Percentiles rank a stretch among this genome's conserved stretches.
Conservation (phyloP, 371 early-diverging fungal genomes). For the Lichtheimia hyalospora region DNA sequence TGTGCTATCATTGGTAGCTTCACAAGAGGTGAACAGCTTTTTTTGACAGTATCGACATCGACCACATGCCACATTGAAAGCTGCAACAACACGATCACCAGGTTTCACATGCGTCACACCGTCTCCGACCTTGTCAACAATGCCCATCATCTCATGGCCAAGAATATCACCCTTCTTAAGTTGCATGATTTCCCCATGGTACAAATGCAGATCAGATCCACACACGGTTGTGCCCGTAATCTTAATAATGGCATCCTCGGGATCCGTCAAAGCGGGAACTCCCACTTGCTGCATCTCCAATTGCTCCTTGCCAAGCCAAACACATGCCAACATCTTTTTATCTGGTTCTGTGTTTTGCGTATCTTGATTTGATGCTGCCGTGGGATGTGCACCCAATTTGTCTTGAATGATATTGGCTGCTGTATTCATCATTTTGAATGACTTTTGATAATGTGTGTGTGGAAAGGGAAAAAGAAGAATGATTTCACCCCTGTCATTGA, state of each 20-base stretch:
- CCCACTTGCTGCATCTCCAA: conserved; percentile 42
- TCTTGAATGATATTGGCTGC: conserved; percentile 46
- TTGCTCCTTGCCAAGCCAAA: conserved; percentile 48
- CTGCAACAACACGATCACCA: conserved; percentile 56
- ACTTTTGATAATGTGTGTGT: no score
- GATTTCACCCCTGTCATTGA: no score
- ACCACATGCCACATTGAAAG: conserved; percentile 62
- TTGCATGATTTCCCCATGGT: conserved; percentile 56
- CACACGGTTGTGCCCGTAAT: conserved; percentile 61
- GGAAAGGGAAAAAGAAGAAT: no score
- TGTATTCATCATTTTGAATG: conserved; percentile 28
- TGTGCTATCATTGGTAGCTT: conserved; percentile 52
- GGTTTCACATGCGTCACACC: conserved; percentile 41
- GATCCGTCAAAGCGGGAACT: conserved; percentile 50
- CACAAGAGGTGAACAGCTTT: conserved; percentile 48
- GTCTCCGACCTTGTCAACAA: conserved; percentile 52
- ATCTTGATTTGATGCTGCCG: conserved; percentile 38
- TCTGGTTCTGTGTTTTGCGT: conserved; percentile 19
- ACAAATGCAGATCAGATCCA: conserved; percentile 63
- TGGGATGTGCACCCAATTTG: conserved; percentile 42
- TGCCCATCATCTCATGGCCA: conserved; percentile 60
- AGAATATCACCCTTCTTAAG: conserved; percentile 52
- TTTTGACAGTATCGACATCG: conserved; percentile 53
- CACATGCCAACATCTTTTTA: conserved; percentile 45
- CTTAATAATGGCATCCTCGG: conserved; percentile 54